phyloP scores from a whole-genome alignment of 352 stramenopile genomes.

The Phytophthora sansomeana region DNA sequence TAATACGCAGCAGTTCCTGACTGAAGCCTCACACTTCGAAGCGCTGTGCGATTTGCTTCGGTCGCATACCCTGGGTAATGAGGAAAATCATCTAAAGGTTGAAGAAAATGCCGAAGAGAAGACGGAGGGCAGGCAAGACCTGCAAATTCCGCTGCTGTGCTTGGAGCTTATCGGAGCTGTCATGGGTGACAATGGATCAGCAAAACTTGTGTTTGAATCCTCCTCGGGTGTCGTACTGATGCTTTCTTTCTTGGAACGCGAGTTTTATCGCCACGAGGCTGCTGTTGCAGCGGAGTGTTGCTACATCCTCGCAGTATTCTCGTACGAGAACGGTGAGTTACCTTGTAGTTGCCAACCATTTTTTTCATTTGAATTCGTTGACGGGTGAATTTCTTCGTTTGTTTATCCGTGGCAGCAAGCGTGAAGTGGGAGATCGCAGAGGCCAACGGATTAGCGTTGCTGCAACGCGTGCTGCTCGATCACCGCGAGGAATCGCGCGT shows the following conservation, averaged over 20 bases:
- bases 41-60: slow-evolving; percentile 37
- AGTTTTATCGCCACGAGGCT: slow-evolving; percentile 36
- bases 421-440: slow-evolving; percentile 54
- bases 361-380: no score
- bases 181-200: slow-evolving; percentile 41
- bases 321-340: slow-evolving; percentile 65
- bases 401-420: slow-evolving; percentile 20
- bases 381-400: no score
- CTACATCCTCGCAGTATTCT: slow-evolving; percentile 64
- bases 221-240: slow-evolving; percentile 39
- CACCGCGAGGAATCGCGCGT: slow-evolving; percentile 48
- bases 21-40: slow-evolving; percentile 30
- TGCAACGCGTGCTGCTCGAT: slow-evolving; percentile 46
- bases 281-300: slow-evolving; percentile 55
- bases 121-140: slow-evolving; percentile 3
- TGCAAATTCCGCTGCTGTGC: slow-evolving; percentile 27
- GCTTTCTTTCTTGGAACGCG: slow-evolving; percentile 42
- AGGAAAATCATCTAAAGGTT: slow-evolving; percentile 9
- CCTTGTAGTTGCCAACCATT: not conserved
- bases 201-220: slow-evolving; percentile 45
- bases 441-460: slow-evolving; percentile 43
- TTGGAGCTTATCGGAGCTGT: slow-evolving; percentile 35
- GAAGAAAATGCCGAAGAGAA: slow-evolving; percentile 13
- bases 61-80: slow-evolving; percentile 15
- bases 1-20: slow-evolving; percentile 38